phyloP scores from a whole-genome alignment of 106 monocot genomes.

The Hemerocallis citrina region DNA sequence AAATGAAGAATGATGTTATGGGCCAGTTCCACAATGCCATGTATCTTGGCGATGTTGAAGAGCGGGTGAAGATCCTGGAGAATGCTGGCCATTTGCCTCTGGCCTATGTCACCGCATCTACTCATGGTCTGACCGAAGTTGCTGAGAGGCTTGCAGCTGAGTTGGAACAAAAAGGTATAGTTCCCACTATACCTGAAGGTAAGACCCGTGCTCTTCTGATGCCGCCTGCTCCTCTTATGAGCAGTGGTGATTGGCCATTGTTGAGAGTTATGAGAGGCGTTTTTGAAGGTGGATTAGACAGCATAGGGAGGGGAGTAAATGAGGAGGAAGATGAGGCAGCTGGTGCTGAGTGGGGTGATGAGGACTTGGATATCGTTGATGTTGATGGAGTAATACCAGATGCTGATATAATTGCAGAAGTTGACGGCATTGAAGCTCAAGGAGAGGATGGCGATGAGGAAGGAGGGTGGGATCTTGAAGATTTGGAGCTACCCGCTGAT shows the following conservation, averaged over 20 bases:
- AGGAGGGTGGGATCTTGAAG: conserved; percentile 91
- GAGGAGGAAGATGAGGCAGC: conserved; percentile 64
- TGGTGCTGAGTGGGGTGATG: conserved; percentile 72
- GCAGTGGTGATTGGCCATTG: conserved; percentile 73
- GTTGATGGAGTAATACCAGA: conserved; percentile 36
- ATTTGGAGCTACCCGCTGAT: conserved; percentile 75
- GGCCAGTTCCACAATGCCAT: conserved; percentile 97
- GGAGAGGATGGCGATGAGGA: conserved; percentile 54
- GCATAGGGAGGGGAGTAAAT: conserved; percentile 30
- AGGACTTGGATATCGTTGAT: conserved; percentile 70
- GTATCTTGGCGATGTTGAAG: conserved; percentile 72
- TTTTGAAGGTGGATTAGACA: conserved; percentile 74
- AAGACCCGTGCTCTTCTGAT: conserved; percentile 51
- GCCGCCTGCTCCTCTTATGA: conserved; percentile 65
- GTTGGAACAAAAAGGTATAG: conserved; percentile 44
- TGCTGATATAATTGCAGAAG: conserved; percentile 36
- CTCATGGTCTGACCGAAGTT: conserved; percentile 62
- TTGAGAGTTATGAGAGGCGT: conserved; percentile 82
- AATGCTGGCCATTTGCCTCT: conserved; percentile 82
- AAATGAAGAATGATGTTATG: conserved; percentile 87
- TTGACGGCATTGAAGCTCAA: conserved; percentile 43
- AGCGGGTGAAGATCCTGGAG: conserved; percentile 77
- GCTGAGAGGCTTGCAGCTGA: conserved; percentile 75
- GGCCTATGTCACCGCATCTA: conserved; percentile 65
- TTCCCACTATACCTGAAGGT: conserved; percentile 57